Evolutionary conservation across 192 early-diverging fungal species (phyloP).

Genomic region (Dimargaris verticillata): DNA sequence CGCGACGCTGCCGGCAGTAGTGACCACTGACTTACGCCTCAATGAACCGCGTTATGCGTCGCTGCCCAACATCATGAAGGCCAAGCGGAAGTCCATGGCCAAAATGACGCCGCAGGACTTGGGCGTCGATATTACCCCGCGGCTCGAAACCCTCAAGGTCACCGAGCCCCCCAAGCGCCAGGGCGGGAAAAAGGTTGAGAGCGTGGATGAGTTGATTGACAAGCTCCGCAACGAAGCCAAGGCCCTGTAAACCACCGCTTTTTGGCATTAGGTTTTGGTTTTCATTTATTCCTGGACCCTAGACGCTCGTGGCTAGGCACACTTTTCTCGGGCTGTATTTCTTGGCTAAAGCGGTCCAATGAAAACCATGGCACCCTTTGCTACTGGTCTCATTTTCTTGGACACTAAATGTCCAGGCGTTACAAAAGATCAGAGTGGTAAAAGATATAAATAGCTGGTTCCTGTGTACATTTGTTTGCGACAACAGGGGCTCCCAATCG

Average conservation of each 20-base stretch:
- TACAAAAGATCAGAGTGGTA: no score
- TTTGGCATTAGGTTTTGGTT: no score
- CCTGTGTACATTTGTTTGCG: no score
- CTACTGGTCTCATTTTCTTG: no score
- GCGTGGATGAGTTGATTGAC: slow-evolving; percentile 81
- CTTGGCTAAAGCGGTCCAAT: no score
- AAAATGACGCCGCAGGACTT: slow-evolving; percentile 63
- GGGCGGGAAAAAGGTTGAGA: slow-evolving; percentile 79
- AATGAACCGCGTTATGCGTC: slow-evolving; percentile 95
- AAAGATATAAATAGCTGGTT: no score
- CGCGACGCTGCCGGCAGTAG: slow-evolving; percentile 70
- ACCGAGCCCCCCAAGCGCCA: slow-evolving; percentile 82
- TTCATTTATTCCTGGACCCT: no score
- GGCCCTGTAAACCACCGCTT: slow-evolving; percentile 33
- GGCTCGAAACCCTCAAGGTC: slow-evolving; percentile 77
- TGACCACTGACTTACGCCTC: slow-evolving; percentile 89
- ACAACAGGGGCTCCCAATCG: no score
- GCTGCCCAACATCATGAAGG: slow-evolving; percentile 59
- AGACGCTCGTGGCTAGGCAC: no score
- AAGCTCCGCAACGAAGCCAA: slow-evolving; percentile 75
- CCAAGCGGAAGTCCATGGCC: slow-evolving; percentile 91
- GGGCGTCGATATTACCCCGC: slow-evolving; percentile 67
- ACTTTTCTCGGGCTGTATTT: no score
- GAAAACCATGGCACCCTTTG: no score
- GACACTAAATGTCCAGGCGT: no score